These are phyloP conservation scores for Botrytis pseudocinerea DNA, from an alignment of 2,329 filamentous ascomycete species.

Conservation along the genomic window DNA sequence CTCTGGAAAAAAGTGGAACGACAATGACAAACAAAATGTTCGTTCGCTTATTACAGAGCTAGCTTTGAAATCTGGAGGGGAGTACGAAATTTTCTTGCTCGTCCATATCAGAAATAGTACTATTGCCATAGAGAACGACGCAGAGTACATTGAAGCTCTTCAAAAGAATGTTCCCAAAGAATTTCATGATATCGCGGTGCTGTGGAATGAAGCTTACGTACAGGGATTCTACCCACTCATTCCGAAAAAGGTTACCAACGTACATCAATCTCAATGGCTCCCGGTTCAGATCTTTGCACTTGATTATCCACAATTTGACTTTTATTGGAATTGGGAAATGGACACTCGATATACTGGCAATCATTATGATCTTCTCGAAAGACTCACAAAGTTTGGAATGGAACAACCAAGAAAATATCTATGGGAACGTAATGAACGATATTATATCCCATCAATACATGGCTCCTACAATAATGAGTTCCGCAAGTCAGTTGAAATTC, in stretches of 20 bases:
- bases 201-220: constrained; percentile 77
- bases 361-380: constrained; percentile 75
- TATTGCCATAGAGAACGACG: constrained; percentile 58
- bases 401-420: constrained; percentile 69
- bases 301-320: constrained; percentile 77
- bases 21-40: constrained; percentile 77
- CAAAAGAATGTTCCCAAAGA: constrained; percentile 66
- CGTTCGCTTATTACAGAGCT: constrained; percentile 79
- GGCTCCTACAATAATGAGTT: constrained; percentile 68
- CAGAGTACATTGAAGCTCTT: constrained; percentile 61
- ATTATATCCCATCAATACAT: constrained; percentile 69
- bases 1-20: constrained; percentile 71
- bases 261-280: constrained; percentile 45
- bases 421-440: constrained; percentile 73
- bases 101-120: constrained; percentile 72
- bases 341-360: constrained; percentile 78
- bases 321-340: constrained; percentile 65
- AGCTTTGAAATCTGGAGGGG: constrained; percentile 71
- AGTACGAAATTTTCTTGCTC: constrained; percentile 78
- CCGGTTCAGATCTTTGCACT: constrained; percentile 74
- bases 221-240: constrained; percentile 74
- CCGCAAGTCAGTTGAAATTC: constrained; percentile 59
- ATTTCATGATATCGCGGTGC: constrained; percentile 67
- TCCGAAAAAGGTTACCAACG: constrained; percentile 49
- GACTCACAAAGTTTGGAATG: constrained; percentile 61